Conservation (phyloP, 306 rosid genomes). For the peach (Prunus persica) region Prunus_persica_NCBIv2 NC_034011.1:23672001-23672500, state of each 20-base stretch:
- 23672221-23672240: conserved; percentile 28
- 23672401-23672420: neutral
- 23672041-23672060: conserved; percentile 28
- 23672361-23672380: neutral
- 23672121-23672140: conserved; percentile 29
- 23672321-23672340: neutral
- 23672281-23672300: conserved; percentile 42
- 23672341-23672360: neutral
- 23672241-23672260: conserved; percentile 41
- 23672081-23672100: conserved; percentile 20
- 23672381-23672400: neutral
- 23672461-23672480: neutral
- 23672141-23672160: conserved; percentile 43
- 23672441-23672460: neutral
- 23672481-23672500: neutral
- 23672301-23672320: conserved; percentile 31
- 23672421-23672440: neutral
- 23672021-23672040: conserved; percentile 26
- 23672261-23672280: conserved; percentile 48
- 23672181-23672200: conserved; percentile 34
- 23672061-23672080: conserved; percentile 46
- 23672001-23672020: neutral
- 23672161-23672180: conserved; percentile 47
- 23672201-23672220: conserved; percentile 66
- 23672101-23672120: conserved; percentile 5